These are phyloP conservation scores for Tolypocladium tropicale DNA, from an alignment of 2,329 filamentous ascomycete genomes.

Conservation along the genomic window DNA sequence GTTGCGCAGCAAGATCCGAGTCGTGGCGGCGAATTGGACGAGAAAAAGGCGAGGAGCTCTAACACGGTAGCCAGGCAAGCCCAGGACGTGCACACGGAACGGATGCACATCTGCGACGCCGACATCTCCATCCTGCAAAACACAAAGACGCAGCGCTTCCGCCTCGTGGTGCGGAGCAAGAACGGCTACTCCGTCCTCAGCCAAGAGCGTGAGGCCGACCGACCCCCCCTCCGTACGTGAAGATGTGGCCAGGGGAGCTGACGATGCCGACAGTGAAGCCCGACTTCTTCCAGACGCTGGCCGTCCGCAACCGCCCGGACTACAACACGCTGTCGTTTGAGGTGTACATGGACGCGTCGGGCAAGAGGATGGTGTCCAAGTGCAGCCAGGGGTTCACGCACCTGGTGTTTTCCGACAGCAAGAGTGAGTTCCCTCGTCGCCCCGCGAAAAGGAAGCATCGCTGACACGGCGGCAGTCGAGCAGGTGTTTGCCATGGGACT, in stretches of 20 bases:
- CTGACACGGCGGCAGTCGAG: background rate
- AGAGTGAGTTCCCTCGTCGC: background rate
- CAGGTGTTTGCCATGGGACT: background rate
- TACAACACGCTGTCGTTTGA: background rate
- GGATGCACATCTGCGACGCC: slow-evolving; percentile 4
- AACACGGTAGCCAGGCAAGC: background rate
- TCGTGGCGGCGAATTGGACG: background rate
- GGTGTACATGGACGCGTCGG: background rate
- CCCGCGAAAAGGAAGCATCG: background rate
- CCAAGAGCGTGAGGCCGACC: background rate
- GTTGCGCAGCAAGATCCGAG: background rate
- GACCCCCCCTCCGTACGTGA: background rate
- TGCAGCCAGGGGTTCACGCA: background rate
- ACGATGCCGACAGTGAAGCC: background rate
- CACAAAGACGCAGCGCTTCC: background rate
- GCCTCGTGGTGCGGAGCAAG: slow-evolving; percentile 2
- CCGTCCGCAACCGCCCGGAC: background rate
- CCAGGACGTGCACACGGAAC: slow-evolving; percentile 2
- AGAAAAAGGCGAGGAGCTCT: background rate
- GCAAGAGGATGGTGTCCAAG: background rate
- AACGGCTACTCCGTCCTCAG: slow-evolving; percentile 2
- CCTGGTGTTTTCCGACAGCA: background rate
- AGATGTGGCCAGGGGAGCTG: background rate
- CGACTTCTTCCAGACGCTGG: slow-evolving; percentile 2
- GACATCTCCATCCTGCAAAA: slow-evolving; percentile 3